Conservation (phyloP, 352 stramenopile species). For the Discostella stelligera region DNA sequence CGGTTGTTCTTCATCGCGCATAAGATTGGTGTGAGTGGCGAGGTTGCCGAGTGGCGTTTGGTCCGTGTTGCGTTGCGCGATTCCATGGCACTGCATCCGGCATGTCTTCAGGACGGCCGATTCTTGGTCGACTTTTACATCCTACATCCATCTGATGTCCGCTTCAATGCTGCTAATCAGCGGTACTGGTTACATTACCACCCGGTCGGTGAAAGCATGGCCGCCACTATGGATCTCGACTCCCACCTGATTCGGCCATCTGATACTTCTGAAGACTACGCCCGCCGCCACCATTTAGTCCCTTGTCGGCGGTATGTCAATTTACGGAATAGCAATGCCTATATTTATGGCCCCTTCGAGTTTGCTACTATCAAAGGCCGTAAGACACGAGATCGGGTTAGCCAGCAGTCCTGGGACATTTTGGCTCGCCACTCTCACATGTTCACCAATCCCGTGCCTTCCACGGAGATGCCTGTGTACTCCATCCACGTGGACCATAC, state of each 20-base stretch:
- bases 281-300: neutral
- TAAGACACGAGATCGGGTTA: neutral
- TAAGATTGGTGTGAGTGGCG: too few species aligned
- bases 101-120: too few species aligned
- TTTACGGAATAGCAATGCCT: neutral
- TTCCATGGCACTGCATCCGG: too few species aligned
- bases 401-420: neutral
- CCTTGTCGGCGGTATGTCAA: too few species aligned
- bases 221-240: too few species aligned
- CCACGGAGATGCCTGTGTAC: neutral
- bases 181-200: conserved; percentile 3
- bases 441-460: neutral
- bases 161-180: conserved; percentile 5
- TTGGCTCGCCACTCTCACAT: neutral
- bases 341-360: neutral
- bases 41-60: too few species aligned
- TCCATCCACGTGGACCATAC: too few species aligned
- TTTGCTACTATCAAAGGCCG: neutral
- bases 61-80: too few species aligned
- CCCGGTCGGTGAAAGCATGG: neutral
- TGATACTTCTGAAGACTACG: conserved; percentile 10
- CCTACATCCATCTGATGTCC: too few species aligned
- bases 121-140: too few species aligned
- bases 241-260: conserved; percentile 9
- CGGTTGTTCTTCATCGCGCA: too few species aligned